Percentiles rank a stretch among this genome's conserved stretches.
phyloP scores from a whole-genome alignment of 2,329 filamentous ascomycete genomes.

The Rutstroemia sp. region DNA sequence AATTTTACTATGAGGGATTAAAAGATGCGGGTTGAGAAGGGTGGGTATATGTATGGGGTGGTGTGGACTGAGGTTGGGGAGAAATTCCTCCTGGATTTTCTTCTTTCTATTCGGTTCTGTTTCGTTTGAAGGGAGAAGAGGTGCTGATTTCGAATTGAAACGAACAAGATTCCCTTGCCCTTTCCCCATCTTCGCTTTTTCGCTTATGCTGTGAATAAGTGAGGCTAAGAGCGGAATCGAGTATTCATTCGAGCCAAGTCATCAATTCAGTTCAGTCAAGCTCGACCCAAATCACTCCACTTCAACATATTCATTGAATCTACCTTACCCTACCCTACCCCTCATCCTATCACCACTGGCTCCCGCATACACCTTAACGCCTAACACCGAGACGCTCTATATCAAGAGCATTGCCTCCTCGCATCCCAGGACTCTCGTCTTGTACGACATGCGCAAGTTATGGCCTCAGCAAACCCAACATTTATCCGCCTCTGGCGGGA shows the following conservation, averaged over 20 bases:
- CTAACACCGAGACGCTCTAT: not conserved
- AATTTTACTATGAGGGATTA: not conserved
- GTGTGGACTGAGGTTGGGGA: slow-evolving; percentile 3
- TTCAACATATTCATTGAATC: too few relatives aligned
- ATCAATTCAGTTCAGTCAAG: too few relatives aligned
- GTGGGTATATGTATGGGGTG: not conserved
- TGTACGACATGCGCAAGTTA: slow-evolving; percentile 29
- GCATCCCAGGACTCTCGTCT: not conserved
- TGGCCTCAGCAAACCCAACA: slow-evolving; percentile 27
- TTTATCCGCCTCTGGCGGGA: slow-evolving; percentile 29
- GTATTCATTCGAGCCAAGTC: too few relatives aligned
- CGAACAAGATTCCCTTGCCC: too few relatives aligned
- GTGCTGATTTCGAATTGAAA: not conserved
- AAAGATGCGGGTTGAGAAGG: not conserved
- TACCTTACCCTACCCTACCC: too few relatives aligned
- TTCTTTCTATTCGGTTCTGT: not conserved
- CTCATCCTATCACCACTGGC: not conserved
- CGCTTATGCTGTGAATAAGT: too few relatives aligned
- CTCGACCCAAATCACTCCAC: too few relatives aligned
- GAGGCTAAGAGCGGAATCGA: too few relatives aligned
- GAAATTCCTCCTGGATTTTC: not conserved
- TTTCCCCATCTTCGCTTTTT: too few relatives aligned
- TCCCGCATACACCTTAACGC: not conserved
- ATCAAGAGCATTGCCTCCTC: not conserved
- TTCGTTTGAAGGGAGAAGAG: not conserved